These are phyloP conservation scores for Aspergillus glaucus DNA, from an alignment of 2,329 filamentous ascomycete species.

Conservation along the genomic window DNA sequence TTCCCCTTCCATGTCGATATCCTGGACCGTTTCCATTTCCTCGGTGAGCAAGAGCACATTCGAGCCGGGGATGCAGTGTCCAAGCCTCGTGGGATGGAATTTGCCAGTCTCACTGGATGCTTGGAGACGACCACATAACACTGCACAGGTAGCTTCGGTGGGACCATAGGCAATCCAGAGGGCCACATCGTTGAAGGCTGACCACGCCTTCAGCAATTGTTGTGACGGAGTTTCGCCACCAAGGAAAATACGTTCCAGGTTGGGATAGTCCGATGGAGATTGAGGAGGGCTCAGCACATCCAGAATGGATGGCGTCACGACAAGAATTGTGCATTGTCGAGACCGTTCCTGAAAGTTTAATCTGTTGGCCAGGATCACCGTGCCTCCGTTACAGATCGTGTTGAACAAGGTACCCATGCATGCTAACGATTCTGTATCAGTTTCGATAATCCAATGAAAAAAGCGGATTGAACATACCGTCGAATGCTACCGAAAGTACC, in stretches of 20 bases:
- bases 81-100: conserved; percentile 8
- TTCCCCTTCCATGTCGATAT: conserved; percentile 11
- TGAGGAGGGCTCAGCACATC: conserved; percentile 3
- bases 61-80: neutral
- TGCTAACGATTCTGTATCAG: neutral
- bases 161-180: conserved; percentile 13
- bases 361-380: conserved; percentile 9
- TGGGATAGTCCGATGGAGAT: conserved; percentile 1
- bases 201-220: conserved; percentile 6
- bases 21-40: neutral
- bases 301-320: conserved; percentile 7
- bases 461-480: conserved; percentile 11
- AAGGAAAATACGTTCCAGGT: conserved; percentile 4
- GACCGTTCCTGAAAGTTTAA: conserved; percentile 1
- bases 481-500: conserved; percentile 20
- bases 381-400: conserved; percentile 13
- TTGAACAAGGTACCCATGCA: conserved; percentile 10
- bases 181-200: neutral
- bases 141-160: conserved; percentile 6
- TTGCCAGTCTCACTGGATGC: neutral
- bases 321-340: conserved; percentile 2
- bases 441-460: neutral
- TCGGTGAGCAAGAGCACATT: conserved; percentile 10
- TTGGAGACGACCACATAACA: conserved; percentile 9
- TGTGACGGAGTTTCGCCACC: conserved; percentile 9